Evolutionary conservation across 768 basidiomycete genomes (phyloP).

Genomic region (Russula compacta): DNA sequence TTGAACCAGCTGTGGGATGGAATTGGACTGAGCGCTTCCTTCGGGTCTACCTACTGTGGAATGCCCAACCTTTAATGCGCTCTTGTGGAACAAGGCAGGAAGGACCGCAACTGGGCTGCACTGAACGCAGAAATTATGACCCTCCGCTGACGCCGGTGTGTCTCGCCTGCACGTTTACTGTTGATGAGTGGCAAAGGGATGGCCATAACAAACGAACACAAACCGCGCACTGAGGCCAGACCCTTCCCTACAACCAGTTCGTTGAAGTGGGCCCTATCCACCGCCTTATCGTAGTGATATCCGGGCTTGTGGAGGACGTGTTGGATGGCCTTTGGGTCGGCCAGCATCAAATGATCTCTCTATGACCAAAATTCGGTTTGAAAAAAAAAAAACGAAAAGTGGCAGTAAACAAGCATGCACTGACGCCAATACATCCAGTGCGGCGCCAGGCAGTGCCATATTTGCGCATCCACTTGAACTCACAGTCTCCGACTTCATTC

Average conservation of each 20-base stretch:
- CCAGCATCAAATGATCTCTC: neutral
- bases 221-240: slow-evolving; percentile 20
- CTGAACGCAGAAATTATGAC: slow-evolving; percentile 26
- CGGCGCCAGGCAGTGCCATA: slow-evolving; percentile 24
- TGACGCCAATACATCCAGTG: slow-evolving; percentile 20
- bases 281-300: too few species aligned
- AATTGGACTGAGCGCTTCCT: too few species aligned
- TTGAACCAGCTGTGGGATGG: slow-evolving; percentile 18
- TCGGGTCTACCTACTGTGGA: neutral
- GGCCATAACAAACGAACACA: neutral
- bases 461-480: slow-evolving; percentile 22
- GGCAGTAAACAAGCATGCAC: neutral
- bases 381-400: too few species aligned
- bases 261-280: neutral
- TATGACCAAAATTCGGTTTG: too few species aligned
- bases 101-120: slow-evolving; percentile 22
- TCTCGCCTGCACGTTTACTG: slow-evolving; percentile 7
- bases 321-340: slow-evolving; percentile 23
- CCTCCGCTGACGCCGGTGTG: slow-evolving; percentile 23
- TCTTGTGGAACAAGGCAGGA: slow-evolving; percentile 22
- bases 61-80: slow-evolving; percentile 3
- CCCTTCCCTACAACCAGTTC: slow-evolving; percentile 20
- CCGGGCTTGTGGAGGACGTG: slow-evolving; percentile 26
- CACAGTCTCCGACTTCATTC: slow-evolving; percentile 25
- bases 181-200: too few species aligned